Evolutionary conservation across 257 asterid genomes (phyloP), one percentile per base, ranked within the genome.

Genomic region (Linderniella brevidens): DNA sequence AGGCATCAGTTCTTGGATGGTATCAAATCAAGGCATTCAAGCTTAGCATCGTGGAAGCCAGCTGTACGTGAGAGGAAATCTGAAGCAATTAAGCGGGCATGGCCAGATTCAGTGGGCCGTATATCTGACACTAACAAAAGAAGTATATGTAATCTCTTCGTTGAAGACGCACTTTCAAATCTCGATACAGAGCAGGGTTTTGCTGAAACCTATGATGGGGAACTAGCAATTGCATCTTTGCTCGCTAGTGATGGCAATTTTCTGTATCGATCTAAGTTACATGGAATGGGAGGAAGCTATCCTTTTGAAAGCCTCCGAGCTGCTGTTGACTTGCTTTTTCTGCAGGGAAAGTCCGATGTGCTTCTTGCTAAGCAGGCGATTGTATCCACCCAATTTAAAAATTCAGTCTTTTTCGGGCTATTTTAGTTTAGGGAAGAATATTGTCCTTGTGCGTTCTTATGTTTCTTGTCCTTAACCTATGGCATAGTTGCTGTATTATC

Each of bases 311-410:
- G 66, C 74, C 49, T 75, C 48, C 80, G 87, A 47, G 66, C 76
- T 58, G 94, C 96, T 60, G 74, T 70, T 55, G 98, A 84, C 74
- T 65, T 73, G 65, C 95, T 88, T 58, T 88, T 88, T 57, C 66
- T 88, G 50, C 85, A 49, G 57, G 98, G 98, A 66, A 81, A 72
- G 68, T 77, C 94, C 55, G 92, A 80, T 62, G 52, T 84, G 75
- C 93, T 80, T 65, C 71, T 81, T 44, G 76, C 98, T 50, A 88
- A 88, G 60, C 93, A 76, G 65, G 94, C 94, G 55, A 88, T 85
- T 58, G 98, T 88, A 88, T 88, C 98, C 96, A 62, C 8, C 52
- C 46, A 37, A 42, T 16, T 43, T 19, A 13, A 8, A 9, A 9
- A 25, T 13, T 19, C n/a, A 6, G 35, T 13, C 1, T 37, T 47